Conservation (phyloP, 306 rosid genomes). For the Gastrolobium villosum region DNA sequence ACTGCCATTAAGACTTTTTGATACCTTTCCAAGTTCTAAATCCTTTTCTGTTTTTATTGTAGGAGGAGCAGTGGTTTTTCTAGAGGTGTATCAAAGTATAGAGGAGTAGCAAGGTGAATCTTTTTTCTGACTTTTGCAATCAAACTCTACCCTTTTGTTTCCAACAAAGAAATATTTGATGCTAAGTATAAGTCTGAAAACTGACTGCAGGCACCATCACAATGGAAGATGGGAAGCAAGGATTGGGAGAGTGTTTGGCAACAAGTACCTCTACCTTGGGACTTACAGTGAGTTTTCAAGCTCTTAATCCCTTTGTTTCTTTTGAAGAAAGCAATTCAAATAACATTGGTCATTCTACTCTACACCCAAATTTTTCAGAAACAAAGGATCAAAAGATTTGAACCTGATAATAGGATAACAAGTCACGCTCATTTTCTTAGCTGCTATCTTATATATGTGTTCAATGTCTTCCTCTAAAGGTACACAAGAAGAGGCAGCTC, state of each 20-base stretch:
- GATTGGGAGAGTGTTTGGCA: conserved; percentile 94
- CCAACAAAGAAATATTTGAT: neutral
- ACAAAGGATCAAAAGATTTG: neutral
- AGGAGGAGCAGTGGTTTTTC: conserved; percentile 98
- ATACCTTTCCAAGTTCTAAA: neutral
- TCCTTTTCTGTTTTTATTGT: conserved; percentile 17
- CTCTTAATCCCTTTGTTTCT: neutral
- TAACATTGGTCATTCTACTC: neutral
- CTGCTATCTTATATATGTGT: conserved; percentile 27
- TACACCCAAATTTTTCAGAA: conserved; percentile 15
- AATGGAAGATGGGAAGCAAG: conserved; percentile 99
- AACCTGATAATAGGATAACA: neutral
- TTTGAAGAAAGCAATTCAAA: neutral
- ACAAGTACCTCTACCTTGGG: conserved; percentile 96
- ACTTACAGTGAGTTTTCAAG: conserved; percentile 74
- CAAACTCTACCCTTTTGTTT: neutral
- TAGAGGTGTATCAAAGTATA: conserved; percentile 93
- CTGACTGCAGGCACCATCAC: conserved; percentile 78
- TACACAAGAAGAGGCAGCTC: conserved; percentile 97
- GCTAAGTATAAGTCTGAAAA: conserved; percentile 41
- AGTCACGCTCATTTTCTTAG: neutral
- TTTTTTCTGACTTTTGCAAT: neutral
- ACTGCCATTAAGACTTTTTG: neutral
- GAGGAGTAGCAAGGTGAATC: conserved; percentile 92
- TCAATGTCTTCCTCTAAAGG: conserved; percentile 54